Evolutionary conservation across 257 asterid species (phyloP).

Genomic region (Scutellaria baicalensis): DNA sequence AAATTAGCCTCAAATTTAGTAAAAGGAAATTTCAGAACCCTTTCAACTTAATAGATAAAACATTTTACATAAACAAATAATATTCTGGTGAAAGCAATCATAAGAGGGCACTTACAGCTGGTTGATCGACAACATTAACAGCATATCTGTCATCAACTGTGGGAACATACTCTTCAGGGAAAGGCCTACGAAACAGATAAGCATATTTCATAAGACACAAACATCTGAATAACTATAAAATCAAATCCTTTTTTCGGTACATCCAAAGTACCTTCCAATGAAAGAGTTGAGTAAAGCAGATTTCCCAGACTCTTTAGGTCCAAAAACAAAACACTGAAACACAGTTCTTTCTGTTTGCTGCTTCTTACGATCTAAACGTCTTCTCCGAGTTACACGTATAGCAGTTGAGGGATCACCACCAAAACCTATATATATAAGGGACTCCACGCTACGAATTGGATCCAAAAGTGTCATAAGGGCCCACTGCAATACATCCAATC

Average conservation of each 20-base stretch:
- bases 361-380: slow-evolving; percentile 88
- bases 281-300: slow-evolving; percentile 76
- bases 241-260: not conserved
- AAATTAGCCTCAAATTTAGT: not conserved
- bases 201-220: slow-evolving; percentile 13
- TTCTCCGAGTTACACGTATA: slow-evolving; percentile 75
- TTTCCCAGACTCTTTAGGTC: slow-evolving; percentile 89
- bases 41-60: not conserved
- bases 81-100: not conserved
- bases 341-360: slow-evolving; percentile 76
- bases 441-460: slow-evolving; percentile 72
- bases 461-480: slow-evolving; percentile 91
- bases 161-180: slow-evolving; percentile 63
- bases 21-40: not conserved
- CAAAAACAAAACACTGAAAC: slow-evolving; percentile 88
- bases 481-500: slow-evolving; percentile 62
- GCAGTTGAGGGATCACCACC: slow-evolving; percentile 84
- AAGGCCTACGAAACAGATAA: slow-evolving; percentile 44
- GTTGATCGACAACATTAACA: slow-evolving; percentile 62
- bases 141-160: slow-evolving; percentile 55
- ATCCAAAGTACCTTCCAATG: slow-evolving; percentile 56
- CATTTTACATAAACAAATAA: not conserved
- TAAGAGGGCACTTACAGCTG: slow-evolving; percentile 41
- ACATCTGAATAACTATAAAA: not conserved
- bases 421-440: slow-evolving; percentile 83